Percentiles rank a stretch among this genome's conserved stretches.
These are phyloP conservation scores for Kandelia obovata DNA, from an alignment of 345 rosid genomes.

Conservation along the genomic window DNA sequence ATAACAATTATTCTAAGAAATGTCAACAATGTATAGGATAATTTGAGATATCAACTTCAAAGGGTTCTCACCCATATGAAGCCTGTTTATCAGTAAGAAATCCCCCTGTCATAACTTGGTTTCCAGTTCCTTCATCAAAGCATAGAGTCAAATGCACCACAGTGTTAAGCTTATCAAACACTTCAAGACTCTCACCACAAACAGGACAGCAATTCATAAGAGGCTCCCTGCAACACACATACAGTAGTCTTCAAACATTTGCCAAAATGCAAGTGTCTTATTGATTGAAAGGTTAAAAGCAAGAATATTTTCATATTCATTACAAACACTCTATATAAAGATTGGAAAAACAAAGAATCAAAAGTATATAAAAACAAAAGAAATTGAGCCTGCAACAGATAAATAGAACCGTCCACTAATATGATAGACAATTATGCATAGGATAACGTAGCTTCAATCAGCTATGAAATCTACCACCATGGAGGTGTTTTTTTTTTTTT, in stretches of 20 bases:
- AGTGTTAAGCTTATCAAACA: conserved; percentile 67
- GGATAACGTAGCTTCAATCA: no score
- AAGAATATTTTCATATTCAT: neutral
- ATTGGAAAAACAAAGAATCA: neutral
- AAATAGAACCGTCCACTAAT: neutral
- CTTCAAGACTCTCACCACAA: conserved; percentile 74
- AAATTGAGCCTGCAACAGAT: neutral
- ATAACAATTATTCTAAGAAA: conserved; percentile 8
- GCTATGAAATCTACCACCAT: no score
- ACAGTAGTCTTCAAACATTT: neutral
- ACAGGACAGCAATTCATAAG: conserved; percentile 80
- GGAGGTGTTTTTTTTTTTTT: no score
- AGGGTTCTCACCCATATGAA: conserved; percentile 68
- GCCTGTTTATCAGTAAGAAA: conserved; percentile 94
- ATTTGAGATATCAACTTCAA: neutral
- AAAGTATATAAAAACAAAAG: neutral
- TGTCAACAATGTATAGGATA: neutral
- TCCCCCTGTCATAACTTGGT: conserved; percentile 90
- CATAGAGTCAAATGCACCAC: conserved; percentile 89
- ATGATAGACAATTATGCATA: no score
- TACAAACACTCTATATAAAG: neutral
- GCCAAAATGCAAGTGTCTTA: neutral
- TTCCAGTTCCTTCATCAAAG: conserved; percentile 96
- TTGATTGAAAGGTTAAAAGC: neutral
- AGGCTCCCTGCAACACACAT: conserved; percentile 55